Percentiles rank a stretch among this genome's conserved stretches.
phyloP scores from a whole-genome alignment of 1,284 basidiomycete genomes.

The Acaromyces ingoldii region DNA sequence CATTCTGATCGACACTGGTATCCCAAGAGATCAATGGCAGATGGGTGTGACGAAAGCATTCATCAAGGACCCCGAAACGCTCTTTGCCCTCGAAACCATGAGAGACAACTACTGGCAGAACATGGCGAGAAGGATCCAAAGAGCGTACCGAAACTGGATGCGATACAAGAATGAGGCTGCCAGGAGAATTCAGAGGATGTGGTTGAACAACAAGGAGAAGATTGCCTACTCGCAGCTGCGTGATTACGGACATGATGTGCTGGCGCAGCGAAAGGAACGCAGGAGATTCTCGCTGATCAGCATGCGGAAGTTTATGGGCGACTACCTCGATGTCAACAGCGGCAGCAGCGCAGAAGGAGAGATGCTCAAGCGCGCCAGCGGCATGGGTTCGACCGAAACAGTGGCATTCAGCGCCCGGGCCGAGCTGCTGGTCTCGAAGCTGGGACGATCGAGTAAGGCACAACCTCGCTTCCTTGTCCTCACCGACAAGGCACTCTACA shows the following conservation, averaged over 20 bases:
- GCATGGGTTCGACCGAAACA: conserved; percentile 55
- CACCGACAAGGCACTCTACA: conserved; percentile 81
- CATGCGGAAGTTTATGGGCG: conserved; percentile 90
- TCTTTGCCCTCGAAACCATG: conserved; percentile 98
- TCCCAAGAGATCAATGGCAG: conserved; percentile 96
- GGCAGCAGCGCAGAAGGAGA: conserved; percentile 64
- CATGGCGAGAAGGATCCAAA: conserved; percentile 94
- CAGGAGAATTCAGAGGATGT: conserved; percentile 90
- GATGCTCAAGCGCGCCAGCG: conserved; percentile 70
- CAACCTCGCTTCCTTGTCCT: conserved; percentile 86
- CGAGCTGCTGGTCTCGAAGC: conserved; percentile 80
- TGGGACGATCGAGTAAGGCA: conserved; percentile 81
- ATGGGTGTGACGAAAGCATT: conserved; percentile 99
- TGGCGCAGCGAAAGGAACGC: conserved; percentile 88
- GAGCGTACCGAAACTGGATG: conserved; percentile 91
- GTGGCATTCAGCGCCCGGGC: conserved; percentile 74
- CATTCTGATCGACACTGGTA: conserved; percentile 90
- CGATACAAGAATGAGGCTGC: conserved; percentile 94
- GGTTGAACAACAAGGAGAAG: conserved; percentile 94
- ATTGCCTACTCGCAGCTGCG: conserved; percentile 81
- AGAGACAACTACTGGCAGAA: conserved; percentile 99
- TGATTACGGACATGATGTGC: conserved; percentile 87
- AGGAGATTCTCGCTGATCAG: conserved; percentile 87
- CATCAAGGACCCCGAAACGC: conserved; percentile 98
- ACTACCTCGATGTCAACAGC: conserved; percentile 82